phyloP scores from a whole-genome alignment of 345 rosid species.

The Pugionium dolabratum region DNA sequence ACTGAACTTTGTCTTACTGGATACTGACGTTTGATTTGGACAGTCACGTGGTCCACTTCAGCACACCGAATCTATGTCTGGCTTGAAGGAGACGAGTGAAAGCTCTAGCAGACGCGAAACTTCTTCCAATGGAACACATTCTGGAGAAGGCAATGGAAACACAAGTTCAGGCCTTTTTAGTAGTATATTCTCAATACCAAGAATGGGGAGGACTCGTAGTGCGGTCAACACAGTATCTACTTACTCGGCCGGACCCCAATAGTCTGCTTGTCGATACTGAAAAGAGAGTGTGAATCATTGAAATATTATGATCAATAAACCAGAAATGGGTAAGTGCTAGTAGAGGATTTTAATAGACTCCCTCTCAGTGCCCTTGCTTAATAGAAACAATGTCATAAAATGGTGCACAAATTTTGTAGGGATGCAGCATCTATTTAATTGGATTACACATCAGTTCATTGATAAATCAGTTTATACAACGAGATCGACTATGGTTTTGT shows the following conservation, averaged over 20 bases:
- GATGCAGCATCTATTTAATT: too few species aligned
- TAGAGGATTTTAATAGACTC: slow-evolving; percentile 5
- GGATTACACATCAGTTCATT: too few species aligned
- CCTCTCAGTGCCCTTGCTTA: too few species aligned
- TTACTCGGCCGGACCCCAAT: too few species aligned
- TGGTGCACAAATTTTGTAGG: too few species aligned
- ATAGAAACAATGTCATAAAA: too few species aligned
- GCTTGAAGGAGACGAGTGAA: slow-evolving; percentile 51
- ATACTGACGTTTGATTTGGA: slow-evolving; percentile 5
- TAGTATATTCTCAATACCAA: slow-evolving; percentile 30
- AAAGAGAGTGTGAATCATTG: slow-evolving; percentile 9
- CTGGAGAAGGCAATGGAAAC: slow-evolving; percentile 28
- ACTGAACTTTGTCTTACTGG: neutral
- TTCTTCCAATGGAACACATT: slow-evolving; percentile 31
- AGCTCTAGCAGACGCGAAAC: slow-evolving; percentile 12
- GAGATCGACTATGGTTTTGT: too few species aligned
- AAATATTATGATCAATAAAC: slow-evolving; percentile 7
- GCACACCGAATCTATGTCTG: slow-evolving; percentile 38
- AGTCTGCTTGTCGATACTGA: slow-evolving; percentile 7
- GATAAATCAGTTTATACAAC: too few species aligned
- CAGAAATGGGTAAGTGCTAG: neutral
- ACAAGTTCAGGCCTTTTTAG: slow-evolving; percentile 20
- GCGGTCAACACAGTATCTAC: slow-evolving; percentile 19
- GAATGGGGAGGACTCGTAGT: slow-evolving; percentile 36
- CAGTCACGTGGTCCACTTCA: slow-evolving; percentile 44